Conservation (phyloP, 1,139 yeast species). For the Meyerozyma carpophila region DNA sequence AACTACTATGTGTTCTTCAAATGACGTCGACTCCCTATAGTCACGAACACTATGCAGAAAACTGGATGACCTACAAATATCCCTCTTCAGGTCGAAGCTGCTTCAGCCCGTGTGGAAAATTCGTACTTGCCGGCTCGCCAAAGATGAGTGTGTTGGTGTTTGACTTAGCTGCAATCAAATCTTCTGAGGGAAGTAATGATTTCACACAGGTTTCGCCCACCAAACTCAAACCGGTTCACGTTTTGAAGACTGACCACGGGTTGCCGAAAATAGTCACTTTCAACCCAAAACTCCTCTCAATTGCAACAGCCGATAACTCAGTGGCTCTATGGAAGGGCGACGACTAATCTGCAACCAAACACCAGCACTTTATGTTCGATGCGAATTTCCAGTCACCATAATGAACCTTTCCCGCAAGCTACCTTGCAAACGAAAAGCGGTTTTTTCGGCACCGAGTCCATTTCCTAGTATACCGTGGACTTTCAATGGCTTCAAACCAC, state of each 20-base stretch:
- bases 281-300: constrained; percentile 70
- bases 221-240: constrained; percentile 19
- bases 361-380: not conserved
- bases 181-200: constrained; percentile 18
- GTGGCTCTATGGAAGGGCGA: constrained; percentile 39
- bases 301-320: constrained; percentile 75
- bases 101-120: constrained; percentile 79
- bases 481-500: not conserved
- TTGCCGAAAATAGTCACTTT: constrained; percentile 63
- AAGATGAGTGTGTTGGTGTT: constrained; percentile 56
- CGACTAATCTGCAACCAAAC: not conserved
- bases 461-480: not conserved
- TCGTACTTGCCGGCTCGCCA: constrained; percentile 51
- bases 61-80: constrained; percentile 32
- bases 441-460: not conserved
- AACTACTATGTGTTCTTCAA: constrained; percentile 44
- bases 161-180: constrained; percentile 44
- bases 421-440: not conserved
- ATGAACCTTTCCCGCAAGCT: not conserved
- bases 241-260: constrained; percentile 22
- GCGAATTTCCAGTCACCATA: not conserved
- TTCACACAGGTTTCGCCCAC: constrained; percentile 10
- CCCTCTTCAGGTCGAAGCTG: constrained; percentile 59
- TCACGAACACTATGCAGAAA: constrained; percentile 19
- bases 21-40: constrained; percentile 14